Base-by-base conservation (phyloP, 108 stramenopile genomes). In the Cafeteria roenbergensis region DNA sequence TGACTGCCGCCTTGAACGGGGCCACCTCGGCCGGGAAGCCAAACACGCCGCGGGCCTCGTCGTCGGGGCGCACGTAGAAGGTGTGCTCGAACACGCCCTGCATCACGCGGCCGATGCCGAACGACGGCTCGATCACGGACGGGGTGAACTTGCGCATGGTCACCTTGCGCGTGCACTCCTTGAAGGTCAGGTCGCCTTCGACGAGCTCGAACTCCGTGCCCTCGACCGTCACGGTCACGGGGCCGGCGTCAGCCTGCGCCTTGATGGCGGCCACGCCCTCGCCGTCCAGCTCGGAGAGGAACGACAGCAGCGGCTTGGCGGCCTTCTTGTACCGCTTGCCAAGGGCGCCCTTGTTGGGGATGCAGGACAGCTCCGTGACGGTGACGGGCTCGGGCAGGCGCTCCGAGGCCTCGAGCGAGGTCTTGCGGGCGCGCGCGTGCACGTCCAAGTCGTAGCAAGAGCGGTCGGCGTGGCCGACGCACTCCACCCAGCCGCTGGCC, bases 401-500 rank as follows among this genome's bases (percentile, higher is more conserved):
- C 65, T 82, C 68, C 0, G 88, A 88, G 52, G 98, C 98, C 30
- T 89, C 76, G 87, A 95, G 85, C 31, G 89, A 76, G 21, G 91
- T 93, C 55, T 91, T 91, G 56, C 93, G 92, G 25, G 90, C 90
- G 78, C 91, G 88, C 29, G 88, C 71, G 70, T 99, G 97, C 38
- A 91, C 89, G 69, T 85, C 84, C 62, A 99, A 81, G 77, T 99
- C 98, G 73, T 97, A 99, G 70, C 94, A 95, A 20, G 94, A 88
- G 69, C 98, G 88, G 80, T 99, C 98, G 8, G 98, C 98, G 77
- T 99, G 98, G 30, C 98, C 98, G 27, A 95, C 98, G 71, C 98
- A 99, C 71, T 99, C 98, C 22, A 93, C 87, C 98, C 98, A 99
- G 52, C 98, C 98, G 75, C 93, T 93, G 33, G 86, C 84, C 26